Conservation (phyloP, 148 eudicot genomes). For the Rheum nobile region DNA sequence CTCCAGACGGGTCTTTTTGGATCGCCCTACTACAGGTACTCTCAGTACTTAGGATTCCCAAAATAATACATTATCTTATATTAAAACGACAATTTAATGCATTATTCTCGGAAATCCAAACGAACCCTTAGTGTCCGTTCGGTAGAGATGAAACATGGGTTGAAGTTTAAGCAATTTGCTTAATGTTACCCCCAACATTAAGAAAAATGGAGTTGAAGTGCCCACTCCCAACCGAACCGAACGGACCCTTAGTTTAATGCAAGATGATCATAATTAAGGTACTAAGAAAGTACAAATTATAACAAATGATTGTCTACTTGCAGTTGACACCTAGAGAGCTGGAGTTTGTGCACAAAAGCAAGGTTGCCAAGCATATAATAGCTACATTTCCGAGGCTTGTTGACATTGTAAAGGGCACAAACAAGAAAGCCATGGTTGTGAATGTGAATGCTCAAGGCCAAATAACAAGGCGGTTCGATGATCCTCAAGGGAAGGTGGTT, state of each 20-base stretch:
- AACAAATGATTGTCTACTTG: not conserved
- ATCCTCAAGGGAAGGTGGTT: constrained; percentile 49
- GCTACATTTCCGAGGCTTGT: constrained; percentile 34
- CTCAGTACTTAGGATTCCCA: too few relatives aligned
- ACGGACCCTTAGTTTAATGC: not conserved
- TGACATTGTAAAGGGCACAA: constrained; percentile 11
- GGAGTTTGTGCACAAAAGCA: constrained; percentile 40
- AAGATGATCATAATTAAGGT: not conserved
- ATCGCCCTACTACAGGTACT: constrained; percentile 56
- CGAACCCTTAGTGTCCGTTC: too few relatives aligned
- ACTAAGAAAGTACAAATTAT: not conserved
- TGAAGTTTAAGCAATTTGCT: too few relatives aligned
- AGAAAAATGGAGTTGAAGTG: too few relatives aligned
- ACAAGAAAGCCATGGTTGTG: constrained; percentile 41
- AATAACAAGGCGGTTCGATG: constrained; percentile 41
- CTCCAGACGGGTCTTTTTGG: constrained; percentile 88
- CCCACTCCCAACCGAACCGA: too few relatives aligned
- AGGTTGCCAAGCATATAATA: constrained; percentile 29
- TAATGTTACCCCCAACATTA: too few relatives aligned
- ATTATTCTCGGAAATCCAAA: too few relatives aligned
- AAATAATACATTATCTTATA: too few relatives aligned
- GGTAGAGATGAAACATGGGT: too few relatives aligned
- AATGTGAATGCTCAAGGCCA: constrained; percentile 50
- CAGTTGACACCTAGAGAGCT: constrained; percentile 29
- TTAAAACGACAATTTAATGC: too few relatives aligned